Percentiles rank a stretch among this genome's conserved stretches.
These are phyloP conservation scores for Saccharomyces paradoxus DNA, from an alignment of 805 yeast species.

Conservation along the genomic window DNA sequence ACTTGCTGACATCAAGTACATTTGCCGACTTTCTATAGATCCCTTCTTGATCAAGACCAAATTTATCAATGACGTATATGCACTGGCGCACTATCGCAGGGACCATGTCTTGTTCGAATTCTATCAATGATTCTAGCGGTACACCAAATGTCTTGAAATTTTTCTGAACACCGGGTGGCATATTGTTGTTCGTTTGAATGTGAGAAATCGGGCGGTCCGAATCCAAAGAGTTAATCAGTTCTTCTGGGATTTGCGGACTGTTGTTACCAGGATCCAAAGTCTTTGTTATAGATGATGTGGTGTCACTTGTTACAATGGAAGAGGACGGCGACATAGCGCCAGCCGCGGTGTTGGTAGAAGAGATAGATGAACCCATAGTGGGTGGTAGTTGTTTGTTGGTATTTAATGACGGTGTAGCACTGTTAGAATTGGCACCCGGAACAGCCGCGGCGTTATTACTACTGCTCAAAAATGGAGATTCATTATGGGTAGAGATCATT, in stretches of 20 bases:
- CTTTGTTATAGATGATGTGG: constrained; percentile 4
- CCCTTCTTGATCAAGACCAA: constrained; percentile 83
- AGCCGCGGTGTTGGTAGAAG: background rate
- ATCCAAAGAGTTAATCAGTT: constrained; percentile 9
- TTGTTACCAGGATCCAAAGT: constrained; percentile 27
- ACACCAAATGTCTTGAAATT: constrained; percentile 65
- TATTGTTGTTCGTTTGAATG: constrained; percentile 23
- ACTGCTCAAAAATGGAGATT: constrained; percentile 22
- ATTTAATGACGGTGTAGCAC: background rate
- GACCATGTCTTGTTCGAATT: constrained; percentile 81
- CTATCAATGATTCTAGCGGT: constrained; percentile 67
- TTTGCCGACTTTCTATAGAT: constrained; percentile 83
- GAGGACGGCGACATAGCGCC: background rate
- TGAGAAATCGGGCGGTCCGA: constrained; percentile 29
- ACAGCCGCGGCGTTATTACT: constrained; percentile 1
- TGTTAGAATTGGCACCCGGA: background rate
- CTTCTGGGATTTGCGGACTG: constrained; percentile 12
- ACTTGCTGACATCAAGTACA: constrained; percentile 59
- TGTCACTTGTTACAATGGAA: background rate
- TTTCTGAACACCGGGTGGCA: constrained; percentile 33
- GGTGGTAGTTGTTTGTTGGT: constrained; percentile 1
- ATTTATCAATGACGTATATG: constrained; percentile 73
- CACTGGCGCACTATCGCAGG: constrained; percentile 87
- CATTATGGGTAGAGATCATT: constrained; percentile 29
- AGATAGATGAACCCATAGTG: background rate